phyloP scores from a whole-genome alignment of 495 filamentous ascomycete genomes.

The Daldinia childiae region DNA sequence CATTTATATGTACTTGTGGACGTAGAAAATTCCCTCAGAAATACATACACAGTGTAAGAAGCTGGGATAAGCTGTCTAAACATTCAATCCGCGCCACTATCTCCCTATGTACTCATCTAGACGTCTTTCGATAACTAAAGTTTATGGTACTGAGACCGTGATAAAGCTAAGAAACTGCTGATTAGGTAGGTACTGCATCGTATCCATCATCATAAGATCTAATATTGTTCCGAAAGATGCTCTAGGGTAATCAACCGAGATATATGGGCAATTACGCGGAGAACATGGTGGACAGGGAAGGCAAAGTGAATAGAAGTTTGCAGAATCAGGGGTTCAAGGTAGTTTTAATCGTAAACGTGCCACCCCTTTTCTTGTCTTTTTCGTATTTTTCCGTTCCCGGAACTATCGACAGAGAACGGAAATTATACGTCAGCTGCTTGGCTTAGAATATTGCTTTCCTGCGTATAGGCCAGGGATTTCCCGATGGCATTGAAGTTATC shows the following conservation, averaged over 20 bases:
- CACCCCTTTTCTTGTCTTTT: background rate
- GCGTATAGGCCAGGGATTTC: background rate
- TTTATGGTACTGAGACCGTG: background rate
- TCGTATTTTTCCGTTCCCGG: background rate
- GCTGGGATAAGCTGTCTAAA: conserved; percentile 40
- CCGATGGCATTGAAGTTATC: background rate
- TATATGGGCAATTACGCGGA: background rate
- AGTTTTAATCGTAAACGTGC: background rate
- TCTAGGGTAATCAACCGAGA: background rate
- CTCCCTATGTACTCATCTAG: conserved; percentile 42
- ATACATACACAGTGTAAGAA: conserved; percentile 38
- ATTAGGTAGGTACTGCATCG: background rate
- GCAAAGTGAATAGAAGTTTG: background rate
- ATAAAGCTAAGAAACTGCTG: background rate
- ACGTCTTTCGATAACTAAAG: conserved; percentile 44
- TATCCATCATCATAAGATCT: background rate
- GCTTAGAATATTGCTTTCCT: background rate
- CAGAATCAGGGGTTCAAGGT: background rate
- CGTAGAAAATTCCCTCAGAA: conserved; percentile 44
- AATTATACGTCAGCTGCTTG: background rate
- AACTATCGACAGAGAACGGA: background rate
- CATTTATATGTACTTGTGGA: conserved; percentile 46
- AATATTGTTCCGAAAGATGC: background rate
- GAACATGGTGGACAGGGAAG: background rate
- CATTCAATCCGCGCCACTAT: conserved; percentile 49